A percentile compares a stretch with the other conserved stretches of the same genome.
phyloP scores from a whole-genome alignment of 345 rosid genomes.

The Citrus maxima region DNA sequence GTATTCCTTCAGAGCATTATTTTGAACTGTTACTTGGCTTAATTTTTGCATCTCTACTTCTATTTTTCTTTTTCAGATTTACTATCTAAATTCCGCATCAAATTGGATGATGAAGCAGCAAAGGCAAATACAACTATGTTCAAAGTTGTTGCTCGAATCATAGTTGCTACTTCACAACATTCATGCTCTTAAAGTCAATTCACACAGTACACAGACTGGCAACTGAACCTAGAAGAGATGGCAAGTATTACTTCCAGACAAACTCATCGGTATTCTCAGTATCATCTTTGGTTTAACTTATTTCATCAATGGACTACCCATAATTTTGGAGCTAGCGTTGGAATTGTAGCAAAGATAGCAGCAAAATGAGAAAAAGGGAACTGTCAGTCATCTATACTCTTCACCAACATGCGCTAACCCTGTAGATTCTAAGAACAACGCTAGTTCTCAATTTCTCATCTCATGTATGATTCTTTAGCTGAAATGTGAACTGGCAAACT shows the following conservation, averaged over 20 bases:
- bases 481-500: background rate
- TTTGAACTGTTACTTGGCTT: background rate
- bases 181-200: slow-evolving; percentile 19
- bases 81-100: background rate
- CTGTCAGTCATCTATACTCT: background rate
- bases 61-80: background rate
- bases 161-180: slow-evolving; percentile 7
- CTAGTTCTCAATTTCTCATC: background rate
- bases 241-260: slow-evolving; percentile 18
- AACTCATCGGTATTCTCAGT: slow-evolving; percentile 29
- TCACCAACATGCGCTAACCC: background rate
- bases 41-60: background rate
- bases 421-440: background rate
- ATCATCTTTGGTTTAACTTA: slow-evolving; percentile 30
- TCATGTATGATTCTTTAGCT: background rate
- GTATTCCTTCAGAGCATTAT: background rate
- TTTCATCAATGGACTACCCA: slow-evolving; percentile 25
- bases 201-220: slow-evolving; percentile 30
- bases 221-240: slow-evolving; percentile 27
- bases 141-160: slow-evolving; percentile 5
- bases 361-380: slow-evolving; percentile 7
- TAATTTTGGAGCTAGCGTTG: slow-evolving; percentile 24
- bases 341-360: slow-evolving; percentile 14
- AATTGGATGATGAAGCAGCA: slow-evolving; percentile 15
- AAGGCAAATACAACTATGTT: slow-evolving; percentile 10